Percentiles rank a stretch among this genome's conserved stretches.
phyloP scores from a whole-genome alignment of 257 asterid species.

The Solanum megistacrolobum region DNA sequence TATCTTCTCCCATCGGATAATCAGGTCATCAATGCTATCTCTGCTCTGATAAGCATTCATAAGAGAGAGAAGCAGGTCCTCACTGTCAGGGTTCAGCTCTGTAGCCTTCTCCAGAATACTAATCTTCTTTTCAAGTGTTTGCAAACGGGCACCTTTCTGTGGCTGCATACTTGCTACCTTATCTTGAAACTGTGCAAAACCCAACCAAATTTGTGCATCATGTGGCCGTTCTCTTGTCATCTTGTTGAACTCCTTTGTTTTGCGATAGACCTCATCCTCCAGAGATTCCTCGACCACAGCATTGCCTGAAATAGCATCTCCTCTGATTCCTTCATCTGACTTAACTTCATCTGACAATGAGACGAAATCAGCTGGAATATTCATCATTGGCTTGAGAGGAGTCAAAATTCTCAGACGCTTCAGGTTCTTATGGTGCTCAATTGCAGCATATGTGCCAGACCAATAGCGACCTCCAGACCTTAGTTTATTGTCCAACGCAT shows the following conservation, averaged over 20 bases:
- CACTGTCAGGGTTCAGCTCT: conserved; percentile 80
- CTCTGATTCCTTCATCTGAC: conserved; percentile 29
- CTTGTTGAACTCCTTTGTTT: conserved; percentile 78
- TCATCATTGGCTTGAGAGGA: conserved; percentile 27
- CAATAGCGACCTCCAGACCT: conserved; percentile 88
- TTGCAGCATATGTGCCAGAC: conserved; percentile 71
- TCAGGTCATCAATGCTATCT: conserved; percentile 61
- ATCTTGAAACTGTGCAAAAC: conserved; percentile 85
- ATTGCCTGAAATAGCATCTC: conserved; percentile 13
- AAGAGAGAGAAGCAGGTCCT: conserved; percentile 73
- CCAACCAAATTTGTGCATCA: conserved; percentile 70
- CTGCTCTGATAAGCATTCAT: conserved; percentile 75
- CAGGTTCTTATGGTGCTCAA: conserved; percentile 82
- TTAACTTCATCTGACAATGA: conserved; percentile 27
- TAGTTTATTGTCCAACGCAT: conserved; percentile 54
- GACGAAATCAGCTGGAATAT: conserved; percentile 36
- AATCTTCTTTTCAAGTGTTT: conserved; percentile 88
- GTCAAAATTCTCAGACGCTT: conserved; percentile 61
- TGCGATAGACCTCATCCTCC: conserved; percentile 81
- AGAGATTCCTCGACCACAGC: conserved; percentile 70
- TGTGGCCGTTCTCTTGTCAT: conserved; percentile 87
- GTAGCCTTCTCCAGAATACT: conserved; percentile 96
- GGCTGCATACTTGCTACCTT: conserved; percentile 82
- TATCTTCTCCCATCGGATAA: conserved; percentile 85
- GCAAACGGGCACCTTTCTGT: conserved; percentile 86